Evolutionary conservation across 805 yeast genomes (phyloP), one percentile per base, ranked within the genome.

Genomic region (Metschnikowia corniflorae): DNA sequence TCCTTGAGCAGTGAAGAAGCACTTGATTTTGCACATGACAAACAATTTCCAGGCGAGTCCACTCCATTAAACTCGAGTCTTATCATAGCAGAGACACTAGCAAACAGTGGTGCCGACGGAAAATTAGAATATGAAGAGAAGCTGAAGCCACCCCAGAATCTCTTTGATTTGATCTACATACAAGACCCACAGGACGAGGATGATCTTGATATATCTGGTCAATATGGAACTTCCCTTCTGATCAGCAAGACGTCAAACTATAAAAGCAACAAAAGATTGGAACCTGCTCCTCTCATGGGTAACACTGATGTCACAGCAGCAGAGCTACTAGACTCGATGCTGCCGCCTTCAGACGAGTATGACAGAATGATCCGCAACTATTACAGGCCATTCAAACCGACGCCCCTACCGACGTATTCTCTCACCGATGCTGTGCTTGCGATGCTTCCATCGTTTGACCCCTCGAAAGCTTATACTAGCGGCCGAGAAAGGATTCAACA

Each of bases 321-420:
- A n/a, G 43, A 39, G 12, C 35, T 42, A 4, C 26, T 42, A 18
- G 36, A 33, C 15, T 33, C 42, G 19, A 42, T 30, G 23, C 31
- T 40, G 14, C 34, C 38, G 3, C 7, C 34, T 12, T 28, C 33
- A 4, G 46, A 46, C 21, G 57, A 53, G 6, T 54, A 54, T 24
- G 51, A 51, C 25, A 29, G 29, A 8, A 37, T 29, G 15, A 37
- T 54, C 2, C 46, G 47, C 29, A 46, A 41, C 9, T 53, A 46
- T 39, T 54, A 54, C 33, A 37, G 39, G 20, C 55, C 57, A 5
- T 37, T 40, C 14, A 40, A 42, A 18, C 53, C 53, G 5, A 42
- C 47, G 12, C 46, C 58, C 5, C 43, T 15, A 16, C 35, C 40
- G 9, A 36, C 42, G 14, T 52, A 46, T 34, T 45, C 57, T 8